Percentiles rank a stretch among this genome's conserved stretches.
phyloP scores from a whole-genome alignment of 2,329 filamentous ascomycete species.

The Trichoderma oligosporum region DNA sequence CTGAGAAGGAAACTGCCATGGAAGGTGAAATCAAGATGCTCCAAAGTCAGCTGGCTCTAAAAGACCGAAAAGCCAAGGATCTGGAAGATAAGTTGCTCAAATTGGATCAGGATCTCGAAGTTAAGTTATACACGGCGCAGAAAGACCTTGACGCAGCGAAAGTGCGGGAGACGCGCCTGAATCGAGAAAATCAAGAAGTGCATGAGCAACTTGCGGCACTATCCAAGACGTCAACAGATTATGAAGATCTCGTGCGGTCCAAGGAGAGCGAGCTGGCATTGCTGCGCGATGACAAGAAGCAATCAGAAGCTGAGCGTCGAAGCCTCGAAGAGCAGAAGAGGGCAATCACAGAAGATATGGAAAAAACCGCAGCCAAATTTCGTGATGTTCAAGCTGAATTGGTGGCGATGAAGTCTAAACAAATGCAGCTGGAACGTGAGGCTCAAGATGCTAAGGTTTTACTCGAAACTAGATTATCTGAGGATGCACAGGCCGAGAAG shows the following conservation, averaged over 20 bases:
- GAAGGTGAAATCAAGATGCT: constrained; percentile 86
- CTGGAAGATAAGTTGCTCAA: constrained; percentile 79
- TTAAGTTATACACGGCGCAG: constrained; percentile 72
- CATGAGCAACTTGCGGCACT: constrained; percentile 82
- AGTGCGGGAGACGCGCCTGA: constrained; percentile 69
- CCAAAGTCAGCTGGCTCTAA: constrained; percentile 81
- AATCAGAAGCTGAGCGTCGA: constrained; percentile 74
- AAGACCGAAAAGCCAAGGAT: constrained; percentile 85
- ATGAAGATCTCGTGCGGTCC: constrained; percentile 86
- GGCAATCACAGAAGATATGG: constrained; percentile 68
- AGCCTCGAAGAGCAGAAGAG: constrained; percentile 75
- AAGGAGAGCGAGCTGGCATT: constrained; percentile 92
- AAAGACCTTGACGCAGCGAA: constrained; percentile 76
- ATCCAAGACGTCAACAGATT: constrained; percentile 87
- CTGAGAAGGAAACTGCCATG: constrained; percentile 70
- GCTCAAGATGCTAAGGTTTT: constrained; percentile 82
- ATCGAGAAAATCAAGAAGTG: constrained; percentile 75
- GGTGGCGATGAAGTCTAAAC: constrained; percentile 80
- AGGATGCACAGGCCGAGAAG: constrained; percentile 80
- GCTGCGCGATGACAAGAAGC: constrained; percentile 78
- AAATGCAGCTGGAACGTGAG: constrained; percentile 80
- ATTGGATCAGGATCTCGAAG: constrained; percentile 81
- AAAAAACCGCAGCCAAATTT: constrained; percentile 69
- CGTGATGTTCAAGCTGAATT: constrained; percentile 85
- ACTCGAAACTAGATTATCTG: constrained; percentile 81